A percentile compares a stretch with the other conserved stretches of the same genome.
Evolutionary conservation across 179 eudicot genomes (phyloP).

Genomic region (Patellifolia procumbens): DNA sequence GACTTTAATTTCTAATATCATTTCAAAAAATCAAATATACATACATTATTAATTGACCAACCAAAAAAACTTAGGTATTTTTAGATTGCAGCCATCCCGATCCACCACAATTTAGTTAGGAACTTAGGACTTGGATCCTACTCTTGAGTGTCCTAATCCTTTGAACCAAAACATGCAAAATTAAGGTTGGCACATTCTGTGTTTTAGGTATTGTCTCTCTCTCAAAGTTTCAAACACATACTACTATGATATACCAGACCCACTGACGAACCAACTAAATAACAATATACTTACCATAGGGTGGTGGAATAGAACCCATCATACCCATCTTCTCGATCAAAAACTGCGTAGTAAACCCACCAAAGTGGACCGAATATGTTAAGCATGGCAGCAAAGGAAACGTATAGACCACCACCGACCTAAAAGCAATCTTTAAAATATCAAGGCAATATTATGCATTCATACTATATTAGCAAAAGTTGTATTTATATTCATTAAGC

Average conservation of each 20-base stretch:
- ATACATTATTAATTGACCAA: neutral
- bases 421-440: slow-evolving; percentile 36
- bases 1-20: neutral
- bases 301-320: slow-evolving; percentile 95
- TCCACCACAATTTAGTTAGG: neutral
- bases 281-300: slow-evolving; percentile 67
- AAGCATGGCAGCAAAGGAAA: slow-evolving; percentile 73
- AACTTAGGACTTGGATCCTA: neutral
- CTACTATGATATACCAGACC: neutral
- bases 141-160: neutral
- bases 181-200: neutral
- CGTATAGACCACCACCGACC: slow-evolving; percentile 70
- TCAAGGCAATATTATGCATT: slow-evolving; percentile 11
- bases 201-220: neutral
- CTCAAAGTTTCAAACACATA: neutral
- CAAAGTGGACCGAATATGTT: slow-evolving; percentile 63
- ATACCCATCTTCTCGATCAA: slow-evolving; percentile 96
- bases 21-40: too few relatives aligned
- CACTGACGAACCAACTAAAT: neutral
- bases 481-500: neutral
- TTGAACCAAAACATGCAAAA: slow-evolving; percentile 4
- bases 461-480: neutral
- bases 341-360: slow-evolving; percentile 73
- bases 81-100: slow-evolving; percentile 1
- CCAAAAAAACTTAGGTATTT: neutral